phyloP scores from a whole-genome alignment of 306 rosid species.

The Cicer judaicum region DNA sequence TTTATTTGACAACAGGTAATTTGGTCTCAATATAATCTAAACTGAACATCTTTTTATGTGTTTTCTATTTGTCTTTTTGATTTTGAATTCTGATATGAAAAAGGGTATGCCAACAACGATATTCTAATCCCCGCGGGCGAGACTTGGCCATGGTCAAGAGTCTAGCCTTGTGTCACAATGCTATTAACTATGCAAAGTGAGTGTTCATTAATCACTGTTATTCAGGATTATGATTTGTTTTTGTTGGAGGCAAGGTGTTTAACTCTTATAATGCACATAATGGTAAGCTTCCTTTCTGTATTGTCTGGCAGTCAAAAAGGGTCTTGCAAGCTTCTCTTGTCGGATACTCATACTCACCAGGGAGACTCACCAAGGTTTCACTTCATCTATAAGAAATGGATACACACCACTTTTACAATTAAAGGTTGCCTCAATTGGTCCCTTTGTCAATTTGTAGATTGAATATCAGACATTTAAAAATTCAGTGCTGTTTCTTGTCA shows the following conservation, averaged over 20 bases:
- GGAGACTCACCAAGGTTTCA: conserved; percentile 82
- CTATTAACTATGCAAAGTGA: conserved; percentile 76
- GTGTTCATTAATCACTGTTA: conserved; percentile 32
- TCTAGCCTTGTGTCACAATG: conserved; percentile 82
- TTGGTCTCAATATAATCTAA: neutral
- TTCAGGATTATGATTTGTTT: neutral
- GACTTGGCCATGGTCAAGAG: conserved; percentile 88
- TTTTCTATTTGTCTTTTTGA: conserved; percentile 15
- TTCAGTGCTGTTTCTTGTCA: conserved; percentile 14
- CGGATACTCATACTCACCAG: conserved; percentile 80
- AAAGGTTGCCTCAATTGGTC: conserved; percentile 55
- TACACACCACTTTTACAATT: conserved; percentile 69
- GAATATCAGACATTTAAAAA: neutral
- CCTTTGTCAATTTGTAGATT: conserved; percentile 10
- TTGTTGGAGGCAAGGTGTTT: conserved; percentile 9
- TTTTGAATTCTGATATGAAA: conserved; percentile 25
- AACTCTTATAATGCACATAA: neutral
- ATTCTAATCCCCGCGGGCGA: conserved; percentile 70
- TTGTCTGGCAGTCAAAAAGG: conserved; percentile 58
- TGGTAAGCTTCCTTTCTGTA: conserved; percentile 16
- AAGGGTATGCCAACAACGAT: conserved; percentile 80
- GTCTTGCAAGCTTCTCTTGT: conserved; percentile 77
- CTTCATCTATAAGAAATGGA: conserved; percentile 92
- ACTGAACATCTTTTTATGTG: neutral
- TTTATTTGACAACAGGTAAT: conserved; percentile 73